A percentile compares a stretch with the other conserved stretches of the same genome.
Evolutionary conservation across 495 filamentous ascomycete genomes (phyloP).

Genomic region (Podospora anserina): DNA sequence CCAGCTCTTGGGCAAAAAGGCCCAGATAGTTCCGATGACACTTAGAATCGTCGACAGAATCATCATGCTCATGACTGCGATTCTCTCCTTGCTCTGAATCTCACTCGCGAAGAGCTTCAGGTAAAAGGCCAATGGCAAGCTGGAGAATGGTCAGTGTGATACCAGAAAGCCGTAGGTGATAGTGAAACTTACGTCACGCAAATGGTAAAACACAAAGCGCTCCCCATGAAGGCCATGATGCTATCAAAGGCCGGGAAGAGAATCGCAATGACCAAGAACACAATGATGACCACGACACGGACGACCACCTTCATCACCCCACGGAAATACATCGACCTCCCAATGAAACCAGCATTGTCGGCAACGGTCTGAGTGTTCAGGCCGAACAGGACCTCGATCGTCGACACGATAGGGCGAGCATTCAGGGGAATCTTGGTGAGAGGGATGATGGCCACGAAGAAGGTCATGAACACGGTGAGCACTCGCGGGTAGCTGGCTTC

Average conservation of each 20-base stretch:
- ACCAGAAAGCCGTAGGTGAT: background rate
- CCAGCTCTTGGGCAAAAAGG: slow-evolving; percentile 71
- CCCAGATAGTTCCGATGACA: slow-evolving; percentile 76
- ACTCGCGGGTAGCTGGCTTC: slow-evolving; percentile 70
- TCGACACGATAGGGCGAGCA: slow-evolving; percentile 81
- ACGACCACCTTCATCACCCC: slow-evolving; percentile 58
- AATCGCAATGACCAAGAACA: slow-evolving; percentile 57
- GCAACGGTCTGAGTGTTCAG: slow-evolving; percentile 58
- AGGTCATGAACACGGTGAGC: slow-evolving; percentile 71
- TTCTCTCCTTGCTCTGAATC: slow-evolving; percentile 61
- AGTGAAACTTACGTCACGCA: slow-evolving; percentile 67
- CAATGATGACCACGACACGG: slow-evolving; percentile 49
- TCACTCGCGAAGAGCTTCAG: slow-evolving; percentile 87
- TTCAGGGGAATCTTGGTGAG: slow-evolving; percentile 93
- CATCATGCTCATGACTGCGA: slow-evolving; percentile 68
- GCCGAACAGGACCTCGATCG: slow-evolving; percentile 74
- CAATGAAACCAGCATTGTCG: slow-evolving; percentile 42
- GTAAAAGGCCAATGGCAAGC: slow-evolving; percentile 80
- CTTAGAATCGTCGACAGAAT: slow-evolving; percentile 65
- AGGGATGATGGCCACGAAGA: slow-evolving; percentile 88
- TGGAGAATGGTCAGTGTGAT: slow-evolving; percentile 13
- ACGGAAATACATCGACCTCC: slow-evolving; percentile 56
- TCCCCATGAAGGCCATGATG: slow-evolving; percentile 92
- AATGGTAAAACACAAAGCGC: slow-evolving; percentile 87
- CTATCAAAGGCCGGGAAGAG: slow-evolving; percentile 85